Conservation (phyloP, 2,329 filamentous ascomycete species). For the Colletotrichum sansevieriae region DNA sequence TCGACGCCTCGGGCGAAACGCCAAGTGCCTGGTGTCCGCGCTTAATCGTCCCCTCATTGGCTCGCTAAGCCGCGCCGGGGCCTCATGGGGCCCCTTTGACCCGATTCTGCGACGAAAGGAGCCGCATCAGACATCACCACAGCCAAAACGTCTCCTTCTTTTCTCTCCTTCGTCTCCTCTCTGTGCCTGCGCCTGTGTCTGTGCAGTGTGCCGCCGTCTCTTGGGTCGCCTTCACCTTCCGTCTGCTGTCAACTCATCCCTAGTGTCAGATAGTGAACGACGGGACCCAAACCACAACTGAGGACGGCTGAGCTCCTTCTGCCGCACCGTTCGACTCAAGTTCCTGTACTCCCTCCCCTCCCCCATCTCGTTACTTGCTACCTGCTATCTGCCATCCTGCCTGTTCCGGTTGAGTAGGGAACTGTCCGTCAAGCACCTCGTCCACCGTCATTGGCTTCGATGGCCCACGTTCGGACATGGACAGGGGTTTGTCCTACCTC, state of each 20-base stretch:
- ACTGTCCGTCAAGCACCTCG: slow-evolving; percentile 24
- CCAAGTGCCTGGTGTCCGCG: slow-evolving; percentile 49
- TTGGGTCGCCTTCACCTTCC: neutral
- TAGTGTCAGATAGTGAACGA: too few species aligned
- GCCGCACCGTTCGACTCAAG: slow-evolving; percentile 36
- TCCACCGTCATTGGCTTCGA: slow-evolving; percentile 18
- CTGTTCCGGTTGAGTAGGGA: slow-evolving; percentile 30
- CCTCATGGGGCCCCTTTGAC: slow-evolving; percentile 41
- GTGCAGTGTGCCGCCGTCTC: neutral
- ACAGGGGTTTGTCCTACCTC: neutral
- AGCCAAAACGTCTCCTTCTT: slow-evolving; percentile 1
- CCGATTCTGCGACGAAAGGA: slow-evolving; percentile 51
- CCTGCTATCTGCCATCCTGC: slow-evolving; percentile 31
- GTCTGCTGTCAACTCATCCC: neutral
- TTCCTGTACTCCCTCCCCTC: neutral
- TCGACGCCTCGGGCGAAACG: slow-evolving; percentile 56
- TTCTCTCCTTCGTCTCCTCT: neutral
- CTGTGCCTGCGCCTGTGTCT: neutral
- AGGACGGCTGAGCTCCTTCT: slow-evolving; percentile 21
- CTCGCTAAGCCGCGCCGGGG: slow-evolving; percentile 36
- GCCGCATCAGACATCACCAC: slow-evolving; percentile 47
- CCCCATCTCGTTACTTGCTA: slow-evolving; percentile 26
- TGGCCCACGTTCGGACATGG: slow-evolving; percentile 4
- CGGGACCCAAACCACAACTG: neutral
- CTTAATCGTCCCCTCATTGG: slow-evolving; percentile 44